A percentile compares a stretch with the other conserved stretches of the same genome.
Conservation (phyloP, 345 rosid species). For the Diplotaxis tenuifolia region DNA sequence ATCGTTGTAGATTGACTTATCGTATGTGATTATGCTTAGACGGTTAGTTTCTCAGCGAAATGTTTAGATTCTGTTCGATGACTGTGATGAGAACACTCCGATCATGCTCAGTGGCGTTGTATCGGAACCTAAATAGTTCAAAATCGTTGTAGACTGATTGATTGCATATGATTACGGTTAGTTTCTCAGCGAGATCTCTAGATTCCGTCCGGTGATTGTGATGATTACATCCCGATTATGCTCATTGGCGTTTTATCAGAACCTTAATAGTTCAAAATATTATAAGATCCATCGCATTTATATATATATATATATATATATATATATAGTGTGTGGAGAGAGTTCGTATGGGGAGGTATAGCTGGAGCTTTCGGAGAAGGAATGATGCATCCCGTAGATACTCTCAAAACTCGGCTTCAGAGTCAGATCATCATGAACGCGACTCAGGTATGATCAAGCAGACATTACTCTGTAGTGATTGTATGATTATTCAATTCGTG, state of each 20-base stretch:
- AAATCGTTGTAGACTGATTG: constrained; percentile 4
- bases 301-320: too few species aligned
- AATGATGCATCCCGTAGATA: constrained; percentile 93
- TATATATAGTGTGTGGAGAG: too few species aligned
- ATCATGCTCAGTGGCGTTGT: not conserved
- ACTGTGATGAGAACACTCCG: not conserved
- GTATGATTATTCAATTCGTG: not conserved
- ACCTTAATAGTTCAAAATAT: not conserved
- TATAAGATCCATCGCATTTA: too few species aligned
- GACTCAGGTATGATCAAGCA: constrained; percentile 44
- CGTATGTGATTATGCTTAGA: constrained; percentile 9
- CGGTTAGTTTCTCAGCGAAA: not conserved
- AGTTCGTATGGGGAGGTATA: constrained; percentile 82
- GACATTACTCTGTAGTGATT: not conserved
- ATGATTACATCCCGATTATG: constrained; percentile 2
- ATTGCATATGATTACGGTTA: not conserved
- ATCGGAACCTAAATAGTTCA: not conserved
- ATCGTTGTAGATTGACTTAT: not conserved
- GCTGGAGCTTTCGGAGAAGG: constrained; percentile 97
- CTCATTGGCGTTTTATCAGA: not conserved
- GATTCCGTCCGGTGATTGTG: not conserved
- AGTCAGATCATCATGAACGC: constrained; percentile 69
- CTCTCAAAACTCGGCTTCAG: constrained; percentile 83
- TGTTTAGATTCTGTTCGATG: not conserved
- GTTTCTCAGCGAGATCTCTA: not conserved